Conservation (phyloP, 2,329 filamentous ascomycete species). For the Fusarium albidum region DNA sequence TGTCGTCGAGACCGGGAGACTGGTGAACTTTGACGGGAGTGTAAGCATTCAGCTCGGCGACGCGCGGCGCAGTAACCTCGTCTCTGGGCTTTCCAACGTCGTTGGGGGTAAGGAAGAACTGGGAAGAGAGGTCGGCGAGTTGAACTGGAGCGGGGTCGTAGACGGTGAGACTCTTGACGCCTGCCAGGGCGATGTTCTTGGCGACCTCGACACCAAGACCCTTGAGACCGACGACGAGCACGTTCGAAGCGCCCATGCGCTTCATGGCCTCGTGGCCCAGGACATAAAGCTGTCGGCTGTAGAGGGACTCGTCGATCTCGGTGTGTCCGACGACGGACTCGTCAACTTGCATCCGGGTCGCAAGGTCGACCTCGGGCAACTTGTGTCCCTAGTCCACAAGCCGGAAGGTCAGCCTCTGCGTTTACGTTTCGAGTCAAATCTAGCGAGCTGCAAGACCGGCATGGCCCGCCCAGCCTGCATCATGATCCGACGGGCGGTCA, state of each 20-base stretch:
- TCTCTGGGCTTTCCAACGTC: slow-evolving; percentile 95
- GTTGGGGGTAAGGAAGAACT: slow-evolving; percentile 91
- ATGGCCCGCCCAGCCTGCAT: slow-evolving; percentile 1
- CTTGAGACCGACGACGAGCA: slow-evolving; percentile 90
- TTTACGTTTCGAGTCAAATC: not conserved
- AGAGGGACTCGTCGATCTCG: slow-evolving; percentile 77
- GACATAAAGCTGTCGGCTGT: slow-evolving; percentile 78
- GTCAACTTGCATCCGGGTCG: slow-evolving; percentile 72
- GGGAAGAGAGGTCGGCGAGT: slow-evolving; percentile 90
- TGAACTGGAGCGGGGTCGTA: slow-evolving; percentile 87
- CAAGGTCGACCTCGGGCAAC: slow-evolving; percentile 67
- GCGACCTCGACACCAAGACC: slow-evolving; percentile 97
- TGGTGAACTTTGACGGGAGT: slow-evolving; percentile 85
- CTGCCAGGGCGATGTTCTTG: slow-evolving; percentile 97
- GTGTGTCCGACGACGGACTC: slow-evolving; percentile 61
- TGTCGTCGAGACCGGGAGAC: slow-evolving; percentile 70
- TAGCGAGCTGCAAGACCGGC: not conserved
- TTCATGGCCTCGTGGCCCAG: slow-evolving; percentile 90
- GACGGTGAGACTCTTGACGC: slow-evolving; percentile 95
- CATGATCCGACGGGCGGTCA: slow-evolving; percentile 14
- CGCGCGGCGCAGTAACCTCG: slow-evolving; percentile 83
- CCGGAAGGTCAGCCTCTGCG: slow-evolving; percentile 16
- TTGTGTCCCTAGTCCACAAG: slow-evolving; percentile 54
- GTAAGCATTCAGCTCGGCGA: slow-evolving; percentile 96
- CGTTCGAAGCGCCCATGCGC: slow-evolving; percentile 95